Percentiles rank a stretch among this genome's conserved stretches.
These are phyloP conservation scores for Colletotrichum liriopes DNA, from an alignment of 2,329 filamentous ascomycete genomes.

Conservation along the genomic window DNA sequence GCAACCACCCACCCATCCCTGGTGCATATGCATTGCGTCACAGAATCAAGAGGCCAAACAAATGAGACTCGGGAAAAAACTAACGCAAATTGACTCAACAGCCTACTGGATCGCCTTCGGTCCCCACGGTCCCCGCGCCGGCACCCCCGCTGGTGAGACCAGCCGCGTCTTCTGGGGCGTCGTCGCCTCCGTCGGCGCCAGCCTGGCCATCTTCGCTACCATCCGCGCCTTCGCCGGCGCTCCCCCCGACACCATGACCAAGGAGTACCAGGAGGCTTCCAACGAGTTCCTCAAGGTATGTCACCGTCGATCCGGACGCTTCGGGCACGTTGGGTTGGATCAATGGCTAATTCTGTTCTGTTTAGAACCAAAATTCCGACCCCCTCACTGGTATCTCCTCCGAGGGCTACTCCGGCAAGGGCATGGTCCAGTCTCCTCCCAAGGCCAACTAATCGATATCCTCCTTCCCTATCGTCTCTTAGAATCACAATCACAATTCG, in stretches of 20 bases:
- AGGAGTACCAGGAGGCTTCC: conserved; percentile 95
- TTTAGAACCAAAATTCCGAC: conserved; percentile 85
- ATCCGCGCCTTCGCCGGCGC: conserved; percentile 82
- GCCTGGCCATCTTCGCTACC: conserved; percentile 79
- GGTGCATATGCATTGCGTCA: conserved; percentile 40
- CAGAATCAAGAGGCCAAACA: background rate
- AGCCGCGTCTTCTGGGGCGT: conserved; percentile 85
- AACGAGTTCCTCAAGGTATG: conserved; percentile 93
- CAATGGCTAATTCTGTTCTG: conserved; percentile 32
- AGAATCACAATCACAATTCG: conserved; percentile 43
- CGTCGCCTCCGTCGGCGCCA: conserved; percentile 75
- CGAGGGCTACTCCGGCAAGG: conserved; percentile 83
- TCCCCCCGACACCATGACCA: conserved; percentile 89
- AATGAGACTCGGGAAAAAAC: conserved; percentile 47
- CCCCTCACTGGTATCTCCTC: conserved; percentile 88
- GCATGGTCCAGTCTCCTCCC: conserved; percentile 81
- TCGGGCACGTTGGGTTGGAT: background rate
- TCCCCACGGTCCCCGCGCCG: conserved; percentile 91
- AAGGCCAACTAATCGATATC: conserved; percentile 61
- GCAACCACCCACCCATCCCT: conserved; percentile 27
- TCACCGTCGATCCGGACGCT: background rate
- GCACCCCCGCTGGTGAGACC: conserved; percentile 86
- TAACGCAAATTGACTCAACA: conserved; percentile 65
- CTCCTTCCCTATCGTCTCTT: conserved; percentile 42
- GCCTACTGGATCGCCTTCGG: conserved; percentile 99